Evolutionary conservation across 1,284 basidiomycete genomes (phyloP).

Genomic region (Malassezia japonica): DNA sequence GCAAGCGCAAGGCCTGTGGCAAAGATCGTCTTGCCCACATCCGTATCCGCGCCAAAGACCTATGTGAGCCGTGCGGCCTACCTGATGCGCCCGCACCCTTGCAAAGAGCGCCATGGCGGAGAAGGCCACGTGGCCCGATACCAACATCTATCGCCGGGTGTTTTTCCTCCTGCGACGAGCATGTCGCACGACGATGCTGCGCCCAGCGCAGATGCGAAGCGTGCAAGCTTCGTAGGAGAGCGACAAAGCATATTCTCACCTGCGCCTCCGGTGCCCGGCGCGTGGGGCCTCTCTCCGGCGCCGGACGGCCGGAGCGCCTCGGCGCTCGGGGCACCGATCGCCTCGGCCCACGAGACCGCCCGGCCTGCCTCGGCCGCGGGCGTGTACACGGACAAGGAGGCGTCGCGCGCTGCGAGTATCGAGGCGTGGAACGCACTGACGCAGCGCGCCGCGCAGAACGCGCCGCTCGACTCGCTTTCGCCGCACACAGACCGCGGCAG

Average conservation of each 20-base stretch:
- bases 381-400: no score
- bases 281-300: not conserved
- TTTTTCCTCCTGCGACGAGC: not conserved
- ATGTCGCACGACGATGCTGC: not conserved
- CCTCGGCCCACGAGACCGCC: no score
- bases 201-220: not conserved
- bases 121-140: not conserved
- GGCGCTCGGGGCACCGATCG: not conserved
- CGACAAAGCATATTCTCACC: not conserved
- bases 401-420: not conserved
- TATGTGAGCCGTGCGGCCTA: conserved; percentile 15
- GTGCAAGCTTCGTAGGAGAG: not conserved
- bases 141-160: conserved; percentile 1
- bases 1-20: conserved; percentile 44
- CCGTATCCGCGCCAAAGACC: conserved; percentile 47
- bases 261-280: not conserved
- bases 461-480: conserved; percentile 3
- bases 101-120: conserved; percentile 8
- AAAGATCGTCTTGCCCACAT: conserved; percentile 48
- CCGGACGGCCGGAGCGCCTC: not conserved
- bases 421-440: conserved; percentile 1
- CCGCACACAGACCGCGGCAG: not conserved
- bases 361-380: no score
- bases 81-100: conserved; percentile 6
- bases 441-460: not conserved